Evolutionary conservation across 257 asterid genomes (phyloP).

Genomic region (Avicennia marina): DNA sequence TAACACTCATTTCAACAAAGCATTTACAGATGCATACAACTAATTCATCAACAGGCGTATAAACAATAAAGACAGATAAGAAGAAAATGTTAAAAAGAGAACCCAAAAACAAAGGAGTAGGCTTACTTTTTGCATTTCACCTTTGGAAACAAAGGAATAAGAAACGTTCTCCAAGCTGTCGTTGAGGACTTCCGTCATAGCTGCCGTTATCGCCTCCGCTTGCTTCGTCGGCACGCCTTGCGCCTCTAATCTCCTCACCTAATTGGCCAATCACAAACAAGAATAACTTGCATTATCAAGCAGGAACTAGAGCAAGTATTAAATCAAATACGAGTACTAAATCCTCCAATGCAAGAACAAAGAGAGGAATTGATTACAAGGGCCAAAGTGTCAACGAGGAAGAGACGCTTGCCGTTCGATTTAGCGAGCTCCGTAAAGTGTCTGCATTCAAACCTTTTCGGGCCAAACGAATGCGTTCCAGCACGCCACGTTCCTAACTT

Average conservation of each 20-base stretch:
- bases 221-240: slow-evolving; percentile 80
- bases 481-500: background rate
- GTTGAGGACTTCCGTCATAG: slow-evolving; percentile 63
- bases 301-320: background rate
- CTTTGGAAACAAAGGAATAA: slow-evolving; percentile 66
- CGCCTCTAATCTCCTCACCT: slow-evolving; percentile 85
- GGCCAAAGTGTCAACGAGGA: slow-evolving; percentile 88
- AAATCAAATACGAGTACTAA: background rate
- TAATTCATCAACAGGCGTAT: background rate
- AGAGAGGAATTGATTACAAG: slow-evolving; percentile 33
- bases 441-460: slow-evolving; percentile 27
- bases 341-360: background rate
- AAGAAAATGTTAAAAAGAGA: background rate
- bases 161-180: slow-evolving; percentile 74
- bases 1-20: too few species aligned
- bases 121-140: slow-evolving; percentile 62
- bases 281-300: background rate
- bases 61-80: background rate
- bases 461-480: slow-evolving; percentile 13
- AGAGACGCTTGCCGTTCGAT: slow-evolving; percentile 47
- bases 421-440: slow-evolving; percentile 41
- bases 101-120: background rate
- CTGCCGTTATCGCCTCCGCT: slow-evolving; percentile 81
- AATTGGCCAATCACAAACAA: background rate
- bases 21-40: too few species aligned